phyloP scores from a whole-genome alignment of 352 stramenopile genomes.

The Phytophthora hybrid region DNA sequence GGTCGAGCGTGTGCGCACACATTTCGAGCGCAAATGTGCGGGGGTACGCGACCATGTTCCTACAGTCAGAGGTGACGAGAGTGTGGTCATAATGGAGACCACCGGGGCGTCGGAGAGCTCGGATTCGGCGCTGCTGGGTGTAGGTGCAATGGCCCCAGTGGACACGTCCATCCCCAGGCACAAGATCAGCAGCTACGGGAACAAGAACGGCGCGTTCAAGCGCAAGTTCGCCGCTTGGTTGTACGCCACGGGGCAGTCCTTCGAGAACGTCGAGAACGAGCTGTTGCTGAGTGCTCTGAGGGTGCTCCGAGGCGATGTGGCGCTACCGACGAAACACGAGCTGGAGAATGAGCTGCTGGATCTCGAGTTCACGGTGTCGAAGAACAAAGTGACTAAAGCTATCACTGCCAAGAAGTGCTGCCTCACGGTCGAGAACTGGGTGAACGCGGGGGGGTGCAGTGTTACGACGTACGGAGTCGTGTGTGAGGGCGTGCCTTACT shows the following conservation, averaged over 20 bases:
- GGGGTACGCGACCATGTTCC: constrained; percentile 24
- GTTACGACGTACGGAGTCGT: constrained; percentile 59
- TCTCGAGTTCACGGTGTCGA: constrained; percentile 54
- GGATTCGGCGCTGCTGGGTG: neutral
- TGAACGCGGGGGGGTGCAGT: constrained; percentile 44
- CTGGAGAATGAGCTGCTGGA: constrained; percentile 74
- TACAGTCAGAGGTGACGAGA: constrained; percentile 1
- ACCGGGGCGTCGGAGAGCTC: neutral
- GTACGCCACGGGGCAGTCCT: constrained; percentile 63
- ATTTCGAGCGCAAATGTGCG: constrained; percentile 74
- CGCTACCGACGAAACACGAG: constrained; percentile 58
- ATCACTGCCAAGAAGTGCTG: constrained; percentile 61
- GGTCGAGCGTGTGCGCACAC: constrained; percentile 73
- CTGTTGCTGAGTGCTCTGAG: constrained; percentile 54
- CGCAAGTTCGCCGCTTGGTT: constrained; percentile 72
- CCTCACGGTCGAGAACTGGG: constrained; percentile 67
- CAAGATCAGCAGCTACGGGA: constrained; percentile 37
- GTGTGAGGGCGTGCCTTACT: constrained; percentile 50
- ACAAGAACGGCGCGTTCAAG: constrained; percentile 71
- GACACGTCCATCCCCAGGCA: neutral
- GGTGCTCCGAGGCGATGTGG: constrained; percentile 49
- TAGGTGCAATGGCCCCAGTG: neutral
- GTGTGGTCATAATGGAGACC: constrained; percentile 5
- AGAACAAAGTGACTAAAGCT: constrained; percentile 52
- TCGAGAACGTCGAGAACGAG: constrained; percentile 56